Conservation (phyloP, 768 basidiomycete species). For the Russula olivacea region DNA sequence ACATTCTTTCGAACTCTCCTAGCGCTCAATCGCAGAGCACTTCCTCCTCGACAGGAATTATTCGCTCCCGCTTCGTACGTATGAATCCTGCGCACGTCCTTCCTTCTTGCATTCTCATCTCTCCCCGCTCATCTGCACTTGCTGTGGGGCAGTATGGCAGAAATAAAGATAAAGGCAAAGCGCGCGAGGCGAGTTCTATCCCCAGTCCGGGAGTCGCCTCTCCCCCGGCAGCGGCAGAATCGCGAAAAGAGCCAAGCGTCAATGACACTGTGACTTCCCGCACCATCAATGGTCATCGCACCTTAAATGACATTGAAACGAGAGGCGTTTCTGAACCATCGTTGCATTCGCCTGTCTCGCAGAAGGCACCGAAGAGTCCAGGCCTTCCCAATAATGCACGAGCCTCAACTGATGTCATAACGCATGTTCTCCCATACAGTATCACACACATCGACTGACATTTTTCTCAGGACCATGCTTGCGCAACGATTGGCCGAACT, state of each 20-base stretch:
- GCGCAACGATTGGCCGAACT: constrained; percentile 79
- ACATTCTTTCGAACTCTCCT: constrained; percentile 20
- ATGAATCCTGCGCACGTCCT: neutral
- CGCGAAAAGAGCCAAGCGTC: constrained; percentile 19
- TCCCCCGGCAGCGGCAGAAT: constrained; percentile 1
- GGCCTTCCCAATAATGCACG: constrained; percentile 3
- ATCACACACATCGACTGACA: constrained; percentile 16
- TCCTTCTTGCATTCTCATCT: constrained; percentile 10
- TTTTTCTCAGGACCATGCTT: constrained; percentile 53
- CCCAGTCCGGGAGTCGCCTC: constrained; percentile 20
- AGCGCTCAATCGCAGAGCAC: neutral
- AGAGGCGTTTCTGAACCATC: constrained; percentile 24
- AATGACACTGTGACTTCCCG: constrained; percentile 18
- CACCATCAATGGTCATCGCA: neutral
- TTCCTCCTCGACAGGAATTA: constrained; percentile 28
- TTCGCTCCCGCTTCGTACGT: constrained; percentile 39
- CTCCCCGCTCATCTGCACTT: constrained; percentile 10
- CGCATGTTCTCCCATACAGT: constrained; percentile 22
- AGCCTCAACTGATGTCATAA: constrained; percentile 21
- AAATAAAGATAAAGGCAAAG: constrained; percentile 32
- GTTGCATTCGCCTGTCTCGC: constrained; percentile 11
- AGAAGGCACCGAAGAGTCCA: neutral
- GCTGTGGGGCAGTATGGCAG: constrained; percentile 30
- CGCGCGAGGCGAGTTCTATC: constrained; percentile 27
- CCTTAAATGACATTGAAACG: neutral